Percentiles rank a stretch among this genome's conserved stretches.
These are phyloP conservation scores for Hyaloscypha hepaticicola DNA, from an alignment of 495 filamentous ascomycete genomes.

Conservation along the genomic window DNA sequence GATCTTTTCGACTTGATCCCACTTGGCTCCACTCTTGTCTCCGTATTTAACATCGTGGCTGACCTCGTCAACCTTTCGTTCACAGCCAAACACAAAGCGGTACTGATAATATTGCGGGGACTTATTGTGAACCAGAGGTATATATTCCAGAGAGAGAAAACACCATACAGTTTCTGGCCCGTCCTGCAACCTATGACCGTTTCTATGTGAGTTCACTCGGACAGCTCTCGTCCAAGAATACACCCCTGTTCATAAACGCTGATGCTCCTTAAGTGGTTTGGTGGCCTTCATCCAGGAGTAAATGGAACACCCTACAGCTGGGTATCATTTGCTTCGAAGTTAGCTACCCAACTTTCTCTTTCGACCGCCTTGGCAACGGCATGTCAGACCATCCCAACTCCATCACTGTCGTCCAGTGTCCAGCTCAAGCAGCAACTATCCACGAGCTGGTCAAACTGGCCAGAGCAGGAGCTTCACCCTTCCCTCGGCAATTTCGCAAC, in stretches of 20 bases:
- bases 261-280: conserved; percentile 2
- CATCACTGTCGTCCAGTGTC: conserved; percentile 25
- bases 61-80: too few species aligned
- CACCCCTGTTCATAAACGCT: neutral
- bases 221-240: too few species aligned
- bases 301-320: conserved; percentile 20
- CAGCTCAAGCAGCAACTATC: conserved; percentile 26
- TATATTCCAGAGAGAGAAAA: too few species aligned
- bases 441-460: conserved; percentile 22
- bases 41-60: too few species aligned
- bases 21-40: too few species aligned
- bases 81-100: too few species aligned
- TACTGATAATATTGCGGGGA: too few species aligned
- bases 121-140: too few species aligned
- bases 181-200: too few species aligned
- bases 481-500: conserved; percentile 21
- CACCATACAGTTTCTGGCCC: too few species aligned
- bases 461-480: conserved; percentile 7
- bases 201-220: too few species aligned
- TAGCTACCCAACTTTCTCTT: conserved; percentile 32
- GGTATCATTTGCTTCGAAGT: conserved; percentile 24
- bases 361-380: conserved; percentile 34
- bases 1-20: too few species aligned
- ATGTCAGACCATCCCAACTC: conserved; percentile 26
- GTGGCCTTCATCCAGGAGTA: neutral